These are phyloP conservation scores for Hyphopichia wangnamkhiaoensis DNA, from an alignment of 1,139 yeast species.

Conservation along the genomic window DNA sequence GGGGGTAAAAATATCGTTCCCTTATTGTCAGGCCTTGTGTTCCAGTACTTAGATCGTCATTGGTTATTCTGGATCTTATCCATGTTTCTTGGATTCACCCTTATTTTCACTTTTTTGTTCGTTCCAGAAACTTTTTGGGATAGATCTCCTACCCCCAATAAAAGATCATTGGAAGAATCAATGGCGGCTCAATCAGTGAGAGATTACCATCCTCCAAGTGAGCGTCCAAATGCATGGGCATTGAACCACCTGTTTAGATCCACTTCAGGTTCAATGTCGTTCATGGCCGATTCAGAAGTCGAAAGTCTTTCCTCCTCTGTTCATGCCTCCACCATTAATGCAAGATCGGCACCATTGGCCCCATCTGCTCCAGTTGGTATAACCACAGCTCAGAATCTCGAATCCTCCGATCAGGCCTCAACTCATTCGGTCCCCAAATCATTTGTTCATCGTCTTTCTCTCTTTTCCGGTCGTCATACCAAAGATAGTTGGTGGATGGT, in stretches of 20 bases:
- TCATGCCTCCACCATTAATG: slow-evolving; percentile 6
- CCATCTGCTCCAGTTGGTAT: slow-evolving; percentile 20
- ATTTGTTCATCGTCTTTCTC: slow-evolving; percentile 13
- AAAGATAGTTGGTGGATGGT: slow-evolving; percentile 60
- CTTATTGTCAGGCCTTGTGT: slow-evolving; percentile 54
- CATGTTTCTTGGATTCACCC: slow-evolving; percentile 51
- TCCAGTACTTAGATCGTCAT: slow-evolving; percentile 51
- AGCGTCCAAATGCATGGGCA: slow-evolving; percentile 39
- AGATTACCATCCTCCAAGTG: slow-evolving; percentile 25
- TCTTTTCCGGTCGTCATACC: slow-evolving; percentile 48
- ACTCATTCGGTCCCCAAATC: slow-evolving; percentile 1
- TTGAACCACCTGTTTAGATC: too few relatives aligned
- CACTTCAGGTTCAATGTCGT: background rate
- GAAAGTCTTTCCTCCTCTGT: slow-evolving; percentile 21
- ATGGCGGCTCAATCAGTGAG: slow-evolving; percentile 47
- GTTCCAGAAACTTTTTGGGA: slow-evolving; percentile 72
- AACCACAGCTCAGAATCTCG: slow-evolving; percentile 7
- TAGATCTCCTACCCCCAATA: slow-evolving; percentile 51
- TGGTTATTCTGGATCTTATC: slow-evolving; percentile 66
- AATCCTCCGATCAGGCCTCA: background rate
- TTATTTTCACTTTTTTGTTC: slow-evolving; percentile 49
- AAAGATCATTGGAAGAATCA: slow-evolving; percentile 52
- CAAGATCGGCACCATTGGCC: slow-evolving; percentile 10
- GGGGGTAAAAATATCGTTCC: slow-evolving; percentile 68
- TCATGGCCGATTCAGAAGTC: slow-evolving; percentile 9